These are phyloP conservation scores for Westerdykella sp. DNA, from an alignment of 2,329 filamentous ascomycete genomes.

Conservation along the genomic window DNA sequence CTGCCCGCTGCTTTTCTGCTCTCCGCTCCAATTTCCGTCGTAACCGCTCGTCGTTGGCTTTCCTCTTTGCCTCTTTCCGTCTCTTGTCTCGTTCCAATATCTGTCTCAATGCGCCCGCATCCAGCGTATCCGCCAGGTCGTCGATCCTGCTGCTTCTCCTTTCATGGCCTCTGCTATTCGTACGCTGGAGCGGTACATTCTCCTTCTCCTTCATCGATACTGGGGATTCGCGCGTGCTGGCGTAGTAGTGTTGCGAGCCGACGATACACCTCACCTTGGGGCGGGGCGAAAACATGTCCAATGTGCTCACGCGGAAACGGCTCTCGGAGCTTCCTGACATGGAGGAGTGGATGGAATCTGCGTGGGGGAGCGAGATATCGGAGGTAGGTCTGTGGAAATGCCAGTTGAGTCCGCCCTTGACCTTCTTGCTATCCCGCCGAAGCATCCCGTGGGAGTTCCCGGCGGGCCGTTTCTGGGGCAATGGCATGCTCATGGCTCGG, in stretches of 20 bases:
- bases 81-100: constrained; percentile 85
- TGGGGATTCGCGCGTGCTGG: constrained; percentile 25
- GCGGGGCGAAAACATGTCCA: constrained; percentile 77
- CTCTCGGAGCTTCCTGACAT: constrained; percentile 70
- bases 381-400: constrained; percentile 59
- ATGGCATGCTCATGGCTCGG: constrained; percentile 68
- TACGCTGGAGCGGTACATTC: constrained; percentile 46
- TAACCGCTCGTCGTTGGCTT: constrained; percentile 60
- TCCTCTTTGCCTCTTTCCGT: constrained; percentile 67
- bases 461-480: constrained; percentile 58
- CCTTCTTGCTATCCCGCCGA: constrained; percentile 60
- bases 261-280: constrained; percentile 74
- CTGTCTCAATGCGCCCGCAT: constrained; percentile 76
- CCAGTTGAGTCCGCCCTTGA: constrained; percentile 51
- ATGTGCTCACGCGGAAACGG: constrained; percentile 69
- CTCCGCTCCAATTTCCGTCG: constrained; percentile 59
- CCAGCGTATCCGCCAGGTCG: constrained; percentile 74
- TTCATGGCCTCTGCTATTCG: constrained; percentile 42
- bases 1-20: constrained; percentile 57
- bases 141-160: constrained; percentile 59
- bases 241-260: constrained; percentile 53
- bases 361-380: constrained; percentile 67
- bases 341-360: constrained; percentile 68
- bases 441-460: constrained; percentile 56
- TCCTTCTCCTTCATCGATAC: constrained; percentile 44